Evolutionary conservation across 345 rosid genomes (phyloP).

Genomic region (Corymbia maculata): DNA sequence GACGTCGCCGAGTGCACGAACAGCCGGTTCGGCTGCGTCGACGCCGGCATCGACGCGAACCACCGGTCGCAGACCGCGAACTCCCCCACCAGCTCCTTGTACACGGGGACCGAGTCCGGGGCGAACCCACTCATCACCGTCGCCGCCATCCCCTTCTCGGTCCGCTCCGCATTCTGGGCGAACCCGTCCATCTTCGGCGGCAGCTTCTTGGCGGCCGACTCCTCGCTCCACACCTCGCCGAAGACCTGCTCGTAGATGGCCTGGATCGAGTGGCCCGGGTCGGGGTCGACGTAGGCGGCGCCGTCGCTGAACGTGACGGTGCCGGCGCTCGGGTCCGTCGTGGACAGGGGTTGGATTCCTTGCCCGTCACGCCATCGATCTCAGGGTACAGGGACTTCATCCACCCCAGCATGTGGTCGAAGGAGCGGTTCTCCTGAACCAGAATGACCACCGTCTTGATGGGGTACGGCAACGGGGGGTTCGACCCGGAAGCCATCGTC

Average conservation of each 20-base stretch:
- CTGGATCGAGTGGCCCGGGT: conserved; percentile 78
- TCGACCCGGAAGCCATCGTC: not conserved
- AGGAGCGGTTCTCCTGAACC: conserved; percentile 91
- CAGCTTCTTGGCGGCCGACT: conserved; percentile 18
- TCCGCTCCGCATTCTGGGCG: conserved; percentile 3
- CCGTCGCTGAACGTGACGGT: conserved; percentile 26
- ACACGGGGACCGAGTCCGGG: not conserved
- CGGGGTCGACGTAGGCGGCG: conserved; percentile 60
- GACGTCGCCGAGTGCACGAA: conserved; percentile 9
- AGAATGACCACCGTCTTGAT: conserved; percentile 73
- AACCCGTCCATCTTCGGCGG: conserved; percentile 16
- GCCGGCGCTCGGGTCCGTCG: conserved; percentile 33
- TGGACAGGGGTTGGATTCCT: conserved; percentile 57
- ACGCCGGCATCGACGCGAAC: not conserved
- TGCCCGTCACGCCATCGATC: conserved; percentile 62
- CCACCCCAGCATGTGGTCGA: conserved; percentile 89
- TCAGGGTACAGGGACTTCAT: conserved; percentile 57
- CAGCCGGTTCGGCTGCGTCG: conserved; percentile 9
- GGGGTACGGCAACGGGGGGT: conserved; percentile 19
- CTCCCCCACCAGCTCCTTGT: conserved; percentile 2
- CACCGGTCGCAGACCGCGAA: conserved; percentile 9
- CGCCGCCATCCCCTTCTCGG: not conserved
- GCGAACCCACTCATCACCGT: conserved; percentile 7
- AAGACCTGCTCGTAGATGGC: conserved; percentile 83
- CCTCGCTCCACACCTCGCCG: conserved; percentile 50